Evolutionary conservation across 805 yeast genomes (phyloP).

Genomic region (Myxozyma udenii): DNA sequence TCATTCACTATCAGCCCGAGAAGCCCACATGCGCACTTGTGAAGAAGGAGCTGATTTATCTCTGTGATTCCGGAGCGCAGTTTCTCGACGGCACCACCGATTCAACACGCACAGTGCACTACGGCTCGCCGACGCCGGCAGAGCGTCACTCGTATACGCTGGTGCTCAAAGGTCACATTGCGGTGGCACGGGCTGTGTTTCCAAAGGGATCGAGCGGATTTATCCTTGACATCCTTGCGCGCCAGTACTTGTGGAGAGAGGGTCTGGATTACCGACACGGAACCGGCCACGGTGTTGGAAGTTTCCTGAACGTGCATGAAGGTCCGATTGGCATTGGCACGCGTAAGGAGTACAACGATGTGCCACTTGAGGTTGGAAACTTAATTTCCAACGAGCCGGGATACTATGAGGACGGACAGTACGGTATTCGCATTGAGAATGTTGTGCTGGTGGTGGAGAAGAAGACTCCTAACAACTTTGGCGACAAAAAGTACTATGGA

Average conservation of each 20-base stretch:
- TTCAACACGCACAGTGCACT: slow-evolving; percentile 83
- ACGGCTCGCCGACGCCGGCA: slow-evolving; percentile 54
- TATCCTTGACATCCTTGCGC: slow-evolving; percentile 74
- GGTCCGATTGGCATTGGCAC: slow-evolving; percentile 83
- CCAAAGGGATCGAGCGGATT: slow-evolving; percentile 74
- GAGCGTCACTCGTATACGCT: slow-evolving; percentile 69
- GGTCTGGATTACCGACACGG: slow-evolving; percentile 92
- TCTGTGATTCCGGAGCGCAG: slow-evolving; percentile 90
- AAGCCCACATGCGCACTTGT: slow-evolving; percentile 55
- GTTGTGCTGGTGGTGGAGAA: slow-evolving; percentile 58
- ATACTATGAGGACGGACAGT: slow-evolving; percentile 82
- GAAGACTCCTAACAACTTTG: slow-evolving; percentile 46
- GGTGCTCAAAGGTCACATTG: slow-evolving; percentile 88
- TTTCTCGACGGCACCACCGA: slow-evolving; percentile 94
- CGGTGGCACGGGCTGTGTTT: slow-evolving; percentile 74
- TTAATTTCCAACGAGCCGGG: slow-evolving; percentile 93
- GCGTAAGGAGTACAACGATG: slow-evolving; percentile 45
- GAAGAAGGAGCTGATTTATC: slow-evolving; percentile 63
- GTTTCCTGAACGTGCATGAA: slow-evolving; percentile 88
- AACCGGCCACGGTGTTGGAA: slow-evolving; percentile 97
- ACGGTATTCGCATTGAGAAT: slow-evolving; percentile 86
- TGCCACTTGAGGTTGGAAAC: slow-evolving; percentile 62
- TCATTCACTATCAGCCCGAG: slow-evolving; percentile 70
- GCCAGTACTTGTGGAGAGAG: slow-evolving; percentile 74
- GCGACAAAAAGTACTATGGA: slow-evolving; percentile 56